phyloP scores from a whole-genome alignment of 2,329 filamentous ascomycete genomes.

The Trichoderma aggressivum region DNA sequence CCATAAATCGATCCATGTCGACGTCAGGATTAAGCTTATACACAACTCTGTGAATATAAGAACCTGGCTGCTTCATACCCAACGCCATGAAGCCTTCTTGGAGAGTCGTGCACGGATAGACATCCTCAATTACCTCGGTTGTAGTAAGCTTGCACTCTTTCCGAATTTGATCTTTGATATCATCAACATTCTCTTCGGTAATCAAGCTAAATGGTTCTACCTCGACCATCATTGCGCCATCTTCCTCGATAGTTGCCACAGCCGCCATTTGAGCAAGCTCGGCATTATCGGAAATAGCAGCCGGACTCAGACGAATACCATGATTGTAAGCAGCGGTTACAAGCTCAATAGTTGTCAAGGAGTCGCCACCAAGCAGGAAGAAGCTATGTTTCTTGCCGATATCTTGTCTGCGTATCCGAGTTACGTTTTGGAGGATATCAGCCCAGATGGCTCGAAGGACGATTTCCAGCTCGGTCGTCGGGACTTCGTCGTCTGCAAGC shows the following conservation, averaged over 20 bases:
- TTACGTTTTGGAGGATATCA: neutral
- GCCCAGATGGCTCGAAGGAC: conserved; percentile 16
- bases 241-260: neutral
- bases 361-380: conserved; percentile 15
- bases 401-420: neutral
- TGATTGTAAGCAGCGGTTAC: conserved; percentile 14
- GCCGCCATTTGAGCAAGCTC: conserved; percentile 10
- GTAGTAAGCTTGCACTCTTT: neutral
- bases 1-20: neutral
- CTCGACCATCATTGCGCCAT: neutral
- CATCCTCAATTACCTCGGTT: conserved; percentile 4
- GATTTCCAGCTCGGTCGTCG: conserved; percentile 7
- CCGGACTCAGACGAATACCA: conserved; percentile 6
- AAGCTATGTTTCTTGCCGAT: conserved; percentile 17
- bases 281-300: neutral
- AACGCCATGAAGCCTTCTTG: conserved; percentile 17
- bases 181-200: neutral
- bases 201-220: neutral
- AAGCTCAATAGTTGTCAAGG: conserved; percentile 11
- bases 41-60: conserved; percentile 12
- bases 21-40: neutral
- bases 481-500: conserved; percentile 6
- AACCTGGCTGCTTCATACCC: conserved; percentile 15
- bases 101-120: conserved; percentile 15
- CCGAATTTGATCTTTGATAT: neutral